phyloP scores from a whole-genome alignment of 2,329 filamentous ascomycete genomes.

The Trichophyton simii region DNA sequence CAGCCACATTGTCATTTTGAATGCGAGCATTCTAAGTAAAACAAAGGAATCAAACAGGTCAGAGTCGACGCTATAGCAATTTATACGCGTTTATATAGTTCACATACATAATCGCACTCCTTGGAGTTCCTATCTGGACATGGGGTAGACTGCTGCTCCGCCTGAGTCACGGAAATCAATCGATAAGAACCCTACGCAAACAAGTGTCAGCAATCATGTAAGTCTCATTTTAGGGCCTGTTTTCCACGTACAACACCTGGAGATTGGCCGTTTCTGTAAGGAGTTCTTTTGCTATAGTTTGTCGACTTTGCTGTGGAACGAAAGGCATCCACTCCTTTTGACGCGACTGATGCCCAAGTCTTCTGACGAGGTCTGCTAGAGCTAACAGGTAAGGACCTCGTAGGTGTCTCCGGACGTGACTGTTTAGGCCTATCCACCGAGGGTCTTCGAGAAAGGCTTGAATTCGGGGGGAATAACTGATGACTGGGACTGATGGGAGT shows the following conservation, averaged over 20 bases:
- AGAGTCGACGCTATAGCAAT: background rate
- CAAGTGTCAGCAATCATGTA: background rate
- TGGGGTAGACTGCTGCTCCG: background rate
- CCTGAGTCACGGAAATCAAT: background rate
- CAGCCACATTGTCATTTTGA: background rate
- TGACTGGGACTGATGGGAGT: background rate
- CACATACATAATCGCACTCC: background rate
- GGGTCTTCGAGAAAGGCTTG: background rate
- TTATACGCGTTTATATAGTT: background rate
- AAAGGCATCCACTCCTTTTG: slow-evolving; percentile 12
- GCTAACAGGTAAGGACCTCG: background rate
- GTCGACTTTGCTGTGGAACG: slow-evolving; percentile 3
- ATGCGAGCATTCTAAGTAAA: background rate
- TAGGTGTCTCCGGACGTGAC: slow-evolving; percentile 7
- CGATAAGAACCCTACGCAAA: slow-evolving; percentile 1
- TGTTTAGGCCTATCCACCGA: background rate
- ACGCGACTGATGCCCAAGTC: slow-evolving; percentile 11
- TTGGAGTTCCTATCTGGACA: background rate
- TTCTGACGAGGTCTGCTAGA: slow-evolving; percentile 6
- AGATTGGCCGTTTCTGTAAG: background rate
- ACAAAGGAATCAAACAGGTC: background rate
- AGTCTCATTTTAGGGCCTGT: background rate
- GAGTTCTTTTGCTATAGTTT: slow-evolving; percentile 5
- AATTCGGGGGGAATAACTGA: background rate
- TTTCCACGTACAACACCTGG: background rate